These are phyloP conservation scores for Aspergillus panamensis DNA, from an alignment of 495 filamentous ascomycete species.

Conservation along the genomic window DNA sequence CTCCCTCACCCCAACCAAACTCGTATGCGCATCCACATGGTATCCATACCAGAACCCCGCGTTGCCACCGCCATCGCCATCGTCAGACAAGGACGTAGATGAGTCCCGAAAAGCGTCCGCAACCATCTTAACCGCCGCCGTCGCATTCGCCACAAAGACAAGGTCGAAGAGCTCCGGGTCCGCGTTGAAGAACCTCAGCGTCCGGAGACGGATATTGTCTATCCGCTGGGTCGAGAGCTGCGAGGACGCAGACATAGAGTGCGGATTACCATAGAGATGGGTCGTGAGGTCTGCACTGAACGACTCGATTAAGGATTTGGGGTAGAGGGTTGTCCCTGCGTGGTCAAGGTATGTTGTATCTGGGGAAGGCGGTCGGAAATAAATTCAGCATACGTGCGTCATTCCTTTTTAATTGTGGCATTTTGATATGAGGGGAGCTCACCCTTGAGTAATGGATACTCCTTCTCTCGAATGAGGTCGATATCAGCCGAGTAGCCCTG, in stretches of 20 bases:
- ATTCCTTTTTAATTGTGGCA: slow-evolving; percentile 3
- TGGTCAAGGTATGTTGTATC: slow-evolving; percentile 86
- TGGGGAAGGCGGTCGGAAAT: too few relatives aligned
- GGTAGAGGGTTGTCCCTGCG: slow-evolving; percentile 80
- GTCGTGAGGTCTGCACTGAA: slow-evolving; percentile 73
- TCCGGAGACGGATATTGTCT: slow-evolving; percentile 69
- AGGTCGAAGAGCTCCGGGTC: slow-evolving; percentile 81
- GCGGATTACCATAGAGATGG: slow-evolving; percentile 86
- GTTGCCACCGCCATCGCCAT: too few relatives aligned
- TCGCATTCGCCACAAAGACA: slow-evolving; percentile 89
- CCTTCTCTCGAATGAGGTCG: slow-evolving; percentile 61
- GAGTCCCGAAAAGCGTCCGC: slow-evolving; percentile 66
- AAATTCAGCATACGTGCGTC: too few relatives aligned
- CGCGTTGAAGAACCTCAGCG: slow-evolving; percentile 79
- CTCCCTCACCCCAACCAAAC: slow-evolving; percentile 79
- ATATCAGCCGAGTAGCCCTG: slow-evolving; percentile 61
- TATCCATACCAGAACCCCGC: slow-evolving; percentile 78
- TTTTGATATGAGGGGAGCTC: slow-evolving; percentile 20
- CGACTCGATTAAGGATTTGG: slow-evolving; percentile 74
- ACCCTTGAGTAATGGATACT: slow-evolving; percentile 88
- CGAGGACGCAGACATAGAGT: slow-evolving; percentile 80
- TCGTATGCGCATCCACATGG: slow-evolving; percentile 84
- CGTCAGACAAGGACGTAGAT: not conserved
- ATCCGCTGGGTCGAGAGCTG: slow-evolving; percentile 69
- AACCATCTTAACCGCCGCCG: slow-evolving; percentile 85